Base-by-base conservation (phyloP, 805 yeast genomes). In the Metschnikowia cubensis region DNA sequence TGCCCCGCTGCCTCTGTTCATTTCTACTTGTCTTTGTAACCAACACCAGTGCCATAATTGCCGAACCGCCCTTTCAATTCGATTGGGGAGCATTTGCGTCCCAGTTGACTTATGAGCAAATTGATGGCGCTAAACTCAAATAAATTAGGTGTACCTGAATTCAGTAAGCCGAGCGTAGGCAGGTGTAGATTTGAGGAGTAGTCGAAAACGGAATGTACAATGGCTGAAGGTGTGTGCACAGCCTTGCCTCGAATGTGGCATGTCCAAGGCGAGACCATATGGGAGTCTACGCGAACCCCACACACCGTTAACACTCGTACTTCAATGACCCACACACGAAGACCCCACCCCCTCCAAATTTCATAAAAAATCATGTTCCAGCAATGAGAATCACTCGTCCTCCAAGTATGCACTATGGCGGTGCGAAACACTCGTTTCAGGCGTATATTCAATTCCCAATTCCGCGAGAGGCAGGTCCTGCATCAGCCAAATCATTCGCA, bases 21-120 rank as follows among this genome's bases (percentile, higher is more conserved):
- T 48, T 54, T 55, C 58, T 52, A 43, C 55, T 47, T 50, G 52
- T 50, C 56, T 54, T 42, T 52, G 58, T 56, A 54, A 52, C 56
- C 44, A 41, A 51, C 47, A 35, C 43, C 47, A 36, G 45, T 15
- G 37, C 37, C 37, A 21, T 15, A 20, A 32, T 20, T 42, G 37
- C n/a, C 35, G 45, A 36, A 33, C 31, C 15, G 45, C 45, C n/a
- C 45, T 18, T 20, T n/a, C 18, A 20, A 33, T 18, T 21, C 22
- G 25, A 10, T 13, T 31, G 35, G 45, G 25, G 18, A n/a, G 31
- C 29, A 33, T 18, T 32, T n/a, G 45, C 17, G 20, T 33, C 15
- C 17, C 44, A 32, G 7, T 39, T 17, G 22, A 38, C 11, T 15
- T 10, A 14, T 8, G 37, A 33, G 45, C 37, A 32, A 22, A 35